Base-by-base conservation (phyloP, 352 stramenopile species). In the Phytophthora fragariaefolia region DNA sequence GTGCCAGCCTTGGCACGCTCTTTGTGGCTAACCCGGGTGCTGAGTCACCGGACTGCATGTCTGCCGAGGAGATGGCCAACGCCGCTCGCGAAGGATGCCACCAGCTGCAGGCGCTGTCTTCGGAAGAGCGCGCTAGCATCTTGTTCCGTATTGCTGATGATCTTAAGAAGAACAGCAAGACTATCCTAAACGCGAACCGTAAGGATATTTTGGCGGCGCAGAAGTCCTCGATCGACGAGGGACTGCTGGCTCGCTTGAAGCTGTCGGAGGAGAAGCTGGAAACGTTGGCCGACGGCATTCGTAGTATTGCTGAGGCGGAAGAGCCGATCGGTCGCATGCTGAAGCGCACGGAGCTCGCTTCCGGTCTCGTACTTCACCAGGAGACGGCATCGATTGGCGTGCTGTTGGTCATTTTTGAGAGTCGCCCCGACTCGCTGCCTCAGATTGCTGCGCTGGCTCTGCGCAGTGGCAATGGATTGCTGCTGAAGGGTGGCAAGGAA, bases 321-420 rank as follows among this genome's bases (percentile, higher is more conserved):
- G 87, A 94, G 24, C 86, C 86, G 10, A 86, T 94, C 55, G 83
- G 84, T 1, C 79, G 79, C 57, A 90, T 91, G 74, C 58, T 92
- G 30, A 92, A 83, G 51, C 79, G 78, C 50, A 97, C 79, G 9
- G 97, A 99, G 77, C 58, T 99, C 4, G 87, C 92, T 1, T 91
- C 90, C 36, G 96, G 96, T 18, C 77, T 99, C n/a, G 74, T 96
- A 17, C 80, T 99, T 34, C 92, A 96, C 49, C 91, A 98, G 62
- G 95, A 98, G 56, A 99, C 96, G 4, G 88, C 96, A 0, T 92
- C 97, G 15, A 99, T 99, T 69, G 97, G 98, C 26, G 97, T 99
- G 27, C 71, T 99, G 8, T 94, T 99, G 58, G 96, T 99, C 46
- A 98, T 99, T 64, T 99, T 99, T 66, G 98, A 99, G 78, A 98